Base-by-base conservation (phyloP, 1,284 basidiomycete species). In the Tylopilus sp. region DNA sequence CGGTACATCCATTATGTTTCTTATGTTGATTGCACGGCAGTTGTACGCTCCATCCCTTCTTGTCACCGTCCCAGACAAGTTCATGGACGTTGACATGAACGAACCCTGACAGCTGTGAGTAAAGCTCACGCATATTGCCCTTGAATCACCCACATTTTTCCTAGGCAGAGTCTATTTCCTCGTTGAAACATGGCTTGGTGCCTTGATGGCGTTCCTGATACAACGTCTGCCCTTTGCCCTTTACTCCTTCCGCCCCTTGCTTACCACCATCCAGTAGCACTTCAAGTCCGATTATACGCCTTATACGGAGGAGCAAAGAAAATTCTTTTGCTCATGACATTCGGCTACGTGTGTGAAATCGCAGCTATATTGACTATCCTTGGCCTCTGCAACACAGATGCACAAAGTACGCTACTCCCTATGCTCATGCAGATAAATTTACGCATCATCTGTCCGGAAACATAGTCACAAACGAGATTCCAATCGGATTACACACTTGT, bases 281-380 rank as follows among this genome's bases (percentile, higher is more conserved):
- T 76, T n/a, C 73, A 72, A 54, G 61, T 25, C 52, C 65, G 69
- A 27, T 27, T 76, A 52, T 72, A 74, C 31, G 67, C 72, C 12
- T 57, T 74, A 53, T 76, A 72, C 41, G 33, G 2, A 17, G 17
- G 14, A 31, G 74, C 73, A 33, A 67, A 21, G n/a, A 31, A 34
- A 23, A 29, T 74, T 31, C 57, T 74, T 21, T 31, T 10, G 1
- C 13, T 75, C 37, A 67, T 74, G 57, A 29, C 37, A 17, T 53
- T 48, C 27, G 52, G 72, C 31, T 77, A 34, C 2, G 21, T 70
- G 41, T 66, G 72, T 31, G 61, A 74, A 41, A 41, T 72, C 4
- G 41, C 41, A 12, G 67, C 68, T 13, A 21, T 68, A 37, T 50
- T 41, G 16, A 59, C 50, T 1, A 68, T 72, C 19, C 21, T 65